phyloP scores from a whole-genome alignment of 148 eudicot genomes.

The Heliamphora exappendiculata region DNA sequence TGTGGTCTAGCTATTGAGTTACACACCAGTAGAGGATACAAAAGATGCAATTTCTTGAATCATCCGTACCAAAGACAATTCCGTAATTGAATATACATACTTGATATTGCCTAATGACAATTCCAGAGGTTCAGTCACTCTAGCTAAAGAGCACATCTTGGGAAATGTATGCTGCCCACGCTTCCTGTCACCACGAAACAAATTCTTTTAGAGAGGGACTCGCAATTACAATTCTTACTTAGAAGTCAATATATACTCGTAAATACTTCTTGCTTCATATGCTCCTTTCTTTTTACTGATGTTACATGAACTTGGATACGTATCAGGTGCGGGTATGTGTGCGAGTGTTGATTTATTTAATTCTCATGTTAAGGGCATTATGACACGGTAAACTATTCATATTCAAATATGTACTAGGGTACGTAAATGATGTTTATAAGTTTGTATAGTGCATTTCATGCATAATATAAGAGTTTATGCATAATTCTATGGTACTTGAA shows the following conservation, averaged over 20 bases:
- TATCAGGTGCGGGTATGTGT: too few relatives aligned
- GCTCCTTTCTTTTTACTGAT: too few relatives aligned
- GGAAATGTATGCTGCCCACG: constrained; percentile 40
- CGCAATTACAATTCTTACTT: background rate
- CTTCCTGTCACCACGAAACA: constrained; percentile 23
- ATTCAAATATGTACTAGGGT: too few relatives aligned
- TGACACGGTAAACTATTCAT: too few relatives aligned
- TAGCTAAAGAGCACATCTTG: constrained; percentile 14
- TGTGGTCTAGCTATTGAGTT: background rate
- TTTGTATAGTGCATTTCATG: too few relatives aligned
- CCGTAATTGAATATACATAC: background rate
- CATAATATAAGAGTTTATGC: too few relatives aligned
- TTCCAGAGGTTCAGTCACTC: background rate
- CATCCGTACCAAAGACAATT: background rate
- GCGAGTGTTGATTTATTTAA: too few relatives aligned
- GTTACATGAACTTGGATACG: too few relatives aligned
- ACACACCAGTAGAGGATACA: background rate
- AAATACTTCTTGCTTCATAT: background rate
- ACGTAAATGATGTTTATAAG: too few relatives aligned
- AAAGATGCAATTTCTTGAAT: background rate
- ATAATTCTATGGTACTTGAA: too few relatives aligned
- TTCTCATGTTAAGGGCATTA: too few relatives aligned
- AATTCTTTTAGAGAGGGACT: background rate
- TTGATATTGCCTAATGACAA: background rate
- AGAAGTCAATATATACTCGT: too few relatives aligned